Percentiles rank a stretch among this genome's conserved stretches.
These are phyloP conservation scores for Monosporascus sp. DNA, from an alignment of 2,329 filamentous ascomycete genomes.

Conservation along the genomic window DNA sequence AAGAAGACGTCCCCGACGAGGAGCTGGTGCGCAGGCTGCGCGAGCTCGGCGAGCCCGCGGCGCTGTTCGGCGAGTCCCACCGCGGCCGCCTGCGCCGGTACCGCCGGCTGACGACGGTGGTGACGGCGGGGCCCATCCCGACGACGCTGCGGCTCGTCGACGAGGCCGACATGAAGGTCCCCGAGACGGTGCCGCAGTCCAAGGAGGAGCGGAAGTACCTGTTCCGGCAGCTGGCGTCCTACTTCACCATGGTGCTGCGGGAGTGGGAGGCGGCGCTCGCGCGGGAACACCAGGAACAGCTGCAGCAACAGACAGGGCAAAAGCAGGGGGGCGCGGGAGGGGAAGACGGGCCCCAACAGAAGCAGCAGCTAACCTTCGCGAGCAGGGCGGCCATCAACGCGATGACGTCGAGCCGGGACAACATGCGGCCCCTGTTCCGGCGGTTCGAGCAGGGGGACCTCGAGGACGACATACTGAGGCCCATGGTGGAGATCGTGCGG, in stretches of 20 bases:
- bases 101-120: conserved; percentile 54
- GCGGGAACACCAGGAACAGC: conserved; percentile 53
- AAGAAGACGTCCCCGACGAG: conserved; percentile 64
- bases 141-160: conserved; percentile 75
- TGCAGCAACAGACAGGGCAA: background rate
- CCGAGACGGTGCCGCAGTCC: conserved; percentile 56
- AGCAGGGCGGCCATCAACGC: conserved; percentile 78
- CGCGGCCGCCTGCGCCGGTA: conserved; percentile 65
- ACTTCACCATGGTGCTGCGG: conserved; percentile 91
- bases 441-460: conserved; percentile 80
- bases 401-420: conserved; percentile 82
- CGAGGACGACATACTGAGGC: conserved; percentile 71
- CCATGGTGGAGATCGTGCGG: conserved; percentile 86
- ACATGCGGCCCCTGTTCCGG: conserved; percentile 84
- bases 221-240: conserved; percentile 83
- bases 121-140: conserved; percentile 76
- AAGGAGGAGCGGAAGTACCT: conserved; percentile 63
- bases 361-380: conserved; percentile 53
- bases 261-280: conserved; percentile 81
- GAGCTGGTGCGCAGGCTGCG: conserved; percentile 66
- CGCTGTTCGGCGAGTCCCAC: conserved; percentile 78
- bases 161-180: conserved; percentile 85
- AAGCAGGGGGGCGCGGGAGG: background rate
- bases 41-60: conserved; percentile 64
- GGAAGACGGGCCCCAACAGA: conserved; percentile 38